These are phyloP conservation scores for Angomonas ambiguus DNA, from an alignment of 208 protist species.

Conservation along the genomic window DNA sequence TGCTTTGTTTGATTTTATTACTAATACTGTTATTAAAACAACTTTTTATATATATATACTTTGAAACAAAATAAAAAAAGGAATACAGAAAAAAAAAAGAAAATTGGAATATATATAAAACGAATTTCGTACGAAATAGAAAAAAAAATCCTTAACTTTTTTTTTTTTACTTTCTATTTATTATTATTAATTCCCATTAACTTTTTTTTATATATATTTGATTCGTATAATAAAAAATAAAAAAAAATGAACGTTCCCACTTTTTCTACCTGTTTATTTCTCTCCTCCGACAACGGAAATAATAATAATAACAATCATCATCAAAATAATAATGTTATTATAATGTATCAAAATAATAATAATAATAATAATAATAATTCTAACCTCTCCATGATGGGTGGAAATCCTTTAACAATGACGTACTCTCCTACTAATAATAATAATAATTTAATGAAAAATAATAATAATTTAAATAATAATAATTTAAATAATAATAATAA, in stretches of 20 bases:
- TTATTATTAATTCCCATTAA: too few species aligned
- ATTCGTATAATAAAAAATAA: conserved; percentile 2
- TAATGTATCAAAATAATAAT: neutral
- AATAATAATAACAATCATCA: neutral
- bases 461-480: neutral
- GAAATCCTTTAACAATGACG: too few species aligned
- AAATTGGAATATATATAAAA: neutral
- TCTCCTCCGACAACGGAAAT: neutral
- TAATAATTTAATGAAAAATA: conserved; percentile 1
- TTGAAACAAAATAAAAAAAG: neutral
- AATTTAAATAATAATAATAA: conserved; percentile 10
- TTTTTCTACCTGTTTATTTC: neutral
- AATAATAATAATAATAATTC: conserved; percentile 3
- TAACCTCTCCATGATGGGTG: too few species aligned
- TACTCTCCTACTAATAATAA: neutral
- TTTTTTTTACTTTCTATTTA: neutral
- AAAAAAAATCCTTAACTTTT: neutral
- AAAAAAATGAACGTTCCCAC: conserved; percentile 5
- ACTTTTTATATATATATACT: too few species aligned
- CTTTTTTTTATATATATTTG: too few species aligned
- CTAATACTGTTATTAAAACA: too few species aligned
- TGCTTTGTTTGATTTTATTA: conserved; percentile 5
- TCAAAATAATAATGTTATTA: neutral
- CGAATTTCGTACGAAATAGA: conserved; percentile 5
- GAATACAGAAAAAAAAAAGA: conserved; percentile 10